Percentiles rank a stretch among this genome's conserved stretches.
Conservation (phyloP, 164 flowering plant species). For the Vitis riparia region DNA sequence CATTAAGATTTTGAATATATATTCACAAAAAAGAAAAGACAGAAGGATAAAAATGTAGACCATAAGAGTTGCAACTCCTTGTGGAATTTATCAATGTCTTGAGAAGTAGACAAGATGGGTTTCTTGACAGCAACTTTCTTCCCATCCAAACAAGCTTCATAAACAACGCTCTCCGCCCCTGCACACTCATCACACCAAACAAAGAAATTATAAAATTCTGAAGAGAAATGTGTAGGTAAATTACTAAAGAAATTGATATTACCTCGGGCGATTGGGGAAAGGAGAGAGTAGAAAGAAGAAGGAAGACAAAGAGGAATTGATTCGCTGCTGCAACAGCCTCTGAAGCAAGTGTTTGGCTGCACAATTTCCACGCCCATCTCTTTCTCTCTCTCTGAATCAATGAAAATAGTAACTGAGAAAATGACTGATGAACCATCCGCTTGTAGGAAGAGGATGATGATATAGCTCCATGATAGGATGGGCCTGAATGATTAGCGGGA, state of each 20-base stretch:
- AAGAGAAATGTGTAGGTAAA: not conserved
- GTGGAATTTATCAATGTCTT: conserved; percentile 75
- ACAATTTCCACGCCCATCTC: conserved; percentile 51
- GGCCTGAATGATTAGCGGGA: too few species aligned
- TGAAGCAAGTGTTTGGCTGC: conserved; percentile 79
- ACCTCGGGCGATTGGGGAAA: conserved; percentile 82
- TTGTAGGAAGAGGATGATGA: too few species aligned
- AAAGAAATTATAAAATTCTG: not conserved
- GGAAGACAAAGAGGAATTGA: conserved; percentile 77
- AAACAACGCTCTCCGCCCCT: conserved; percentile 94
- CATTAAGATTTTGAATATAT: not conserved
- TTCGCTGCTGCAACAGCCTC: conserved; percentile 86
- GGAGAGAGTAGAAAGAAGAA: conserved; percentile 63
- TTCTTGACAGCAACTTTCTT: conserved; percentile 76
- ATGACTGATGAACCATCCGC: too few species aligned
- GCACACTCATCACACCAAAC: not conserved
- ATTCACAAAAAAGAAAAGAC: not conserved
- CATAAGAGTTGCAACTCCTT: conserved; percentile 75
- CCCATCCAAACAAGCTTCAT: conserved; percentile 64
- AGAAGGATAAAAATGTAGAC: conserved; percentile 30
- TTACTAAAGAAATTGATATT: not conserved
- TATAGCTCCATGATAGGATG: too few species aligned
- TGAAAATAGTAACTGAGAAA: too few species aligned
- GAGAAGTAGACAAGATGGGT: conserved; percentile 77
- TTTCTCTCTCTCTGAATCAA: conserved; percentile 7